These are phyloP conservation scores for Penicillium sp. DNA, from an alignment of 2,329 filamentous ascomycete species.

Conservation along the genomic window DNA sequence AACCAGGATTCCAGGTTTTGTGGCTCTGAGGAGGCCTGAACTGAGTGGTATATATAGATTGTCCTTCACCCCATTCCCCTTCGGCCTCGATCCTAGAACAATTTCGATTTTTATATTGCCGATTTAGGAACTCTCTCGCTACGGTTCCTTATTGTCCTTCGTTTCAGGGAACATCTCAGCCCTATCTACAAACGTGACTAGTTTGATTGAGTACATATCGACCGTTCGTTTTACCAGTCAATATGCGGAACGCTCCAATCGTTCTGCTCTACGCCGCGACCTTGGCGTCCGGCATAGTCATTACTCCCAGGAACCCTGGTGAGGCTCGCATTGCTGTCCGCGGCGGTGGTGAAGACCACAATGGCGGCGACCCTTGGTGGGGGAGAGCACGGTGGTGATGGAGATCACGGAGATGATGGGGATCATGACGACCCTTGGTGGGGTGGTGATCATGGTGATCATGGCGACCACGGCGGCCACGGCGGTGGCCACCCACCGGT, in stretches of 20 bases:
- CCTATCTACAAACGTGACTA: background rate
- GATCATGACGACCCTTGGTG: constrained; percentile 2
- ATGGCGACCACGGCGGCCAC: background rate
- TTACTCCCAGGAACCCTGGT: constrained; percentile 17
- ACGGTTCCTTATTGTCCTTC: constrained; percentile 42
- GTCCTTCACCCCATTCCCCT: background rate
- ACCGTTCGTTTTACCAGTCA: constrained; percentile 17
- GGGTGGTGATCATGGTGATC: background rate
- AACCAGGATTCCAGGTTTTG: background rate
- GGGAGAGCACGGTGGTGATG: background rate
- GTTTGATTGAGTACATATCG: background rate
- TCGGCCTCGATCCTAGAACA: constrained; percentile 3
- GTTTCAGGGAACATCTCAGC: constrained; percentile 12
- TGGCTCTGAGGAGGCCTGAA: background rate
- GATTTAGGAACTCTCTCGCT: constrained; percentile 48
- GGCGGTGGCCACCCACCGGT: background rate
- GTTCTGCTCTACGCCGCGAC: constrained; percentile 20
- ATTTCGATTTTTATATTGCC: constrained; percentile 3
- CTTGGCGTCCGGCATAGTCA: constrained; percentile 18
- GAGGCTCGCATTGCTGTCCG: constrained; percentile 13
- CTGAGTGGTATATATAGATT: constrained; percentile 14
- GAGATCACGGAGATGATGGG: constrained; percentile 1
- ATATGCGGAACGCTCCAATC: constrained; percentile 20
- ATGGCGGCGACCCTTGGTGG: constrained; percentile 4
- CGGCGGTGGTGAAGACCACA: constrained; percentile 6